A percentile compares a stretch with the other conserved stretches of the same genome.
phyloP scores from a whole-genome alignment of 208 protist species.

The Willaertia magna region DNA sequence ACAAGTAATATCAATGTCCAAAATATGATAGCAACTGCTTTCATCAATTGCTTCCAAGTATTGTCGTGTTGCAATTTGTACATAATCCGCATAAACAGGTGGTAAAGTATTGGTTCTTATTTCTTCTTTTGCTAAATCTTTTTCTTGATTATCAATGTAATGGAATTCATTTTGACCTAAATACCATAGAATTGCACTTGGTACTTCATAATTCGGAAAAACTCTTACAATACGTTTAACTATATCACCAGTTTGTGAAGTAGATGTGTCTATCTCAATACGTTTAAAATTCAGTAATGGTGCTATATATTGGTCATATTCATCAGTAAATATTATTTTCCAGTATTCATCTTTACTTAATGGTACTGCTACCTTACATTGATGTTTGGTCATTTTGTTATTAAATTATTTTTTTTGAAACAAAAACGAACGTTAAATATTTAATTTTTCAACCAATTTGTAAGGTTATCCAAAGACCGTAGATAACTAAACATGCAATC shows the following conservation, averaged over 20 bases:
- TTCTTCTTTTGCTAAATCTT: not conserved
- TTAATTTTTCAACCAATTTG: no score
- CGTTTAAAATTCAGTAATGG: not conserved
- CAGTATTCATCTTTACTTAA: not conserved
- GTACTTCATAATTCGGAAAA: not conserved
- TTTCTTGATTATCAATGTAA: not conserved
- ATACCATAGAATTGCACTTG: not conserved
- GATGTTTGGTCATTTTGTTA: not conserved
- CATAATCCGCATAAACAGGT: not conserved
- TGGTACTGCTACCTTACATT: not conserved
- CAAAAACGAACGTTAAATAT: no score
- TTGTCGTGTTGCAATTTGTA: not conserved
- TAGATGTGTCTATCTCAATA: not conserved
- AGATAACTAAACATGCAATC: no score
- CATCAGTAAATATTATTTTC: not conserved
- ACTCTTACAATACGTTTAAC: not conserved
- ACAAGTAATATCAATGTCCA: not conserved
- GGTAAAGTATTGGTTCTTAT: not conserved
- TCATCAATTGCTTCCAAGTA: not conserved
- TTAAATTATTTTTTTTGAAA: no score
- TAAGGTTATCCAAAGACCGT: no score
- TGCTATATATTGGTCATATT: not conserved
- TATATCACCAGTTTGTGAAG: not conserved
- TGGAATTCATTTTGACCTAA: not conserved
- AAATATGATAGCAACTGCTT: not conserved